These are phyloP conservation scores for Fomes fomentarius DNA, from an alignment of 1,284 basidiomycete species.

Conservation along the genomic window DNA sequence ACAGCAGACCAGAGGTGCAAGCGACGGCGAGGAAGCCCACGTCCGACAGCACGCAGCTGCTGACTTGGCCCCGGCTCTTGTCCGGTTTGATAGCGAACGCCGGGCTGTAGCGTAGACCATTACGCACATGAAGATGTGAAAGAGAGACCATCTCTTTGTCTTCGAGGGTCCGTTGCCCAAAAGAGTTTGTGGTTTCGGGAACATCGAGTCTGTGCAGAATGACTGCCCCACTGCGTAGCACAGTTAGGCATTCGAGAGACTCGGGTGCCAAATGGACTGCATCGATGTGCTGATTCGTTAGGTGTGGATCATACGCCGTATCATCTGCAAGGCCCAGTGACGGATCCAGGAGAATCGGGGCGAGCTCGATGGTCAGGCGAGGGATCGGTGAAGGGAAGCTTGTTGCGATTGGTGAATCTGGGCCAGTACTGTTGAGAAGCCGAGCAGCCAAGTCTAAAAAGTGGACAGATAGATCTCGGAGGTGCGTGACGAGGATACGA, in stretches of 20 bases:
- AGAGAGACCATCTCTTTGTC: slow-evolving; percentile 54
- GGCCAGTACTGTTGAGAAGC: slow-evolving; percentile 52
- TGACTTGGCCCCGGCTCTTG: slow-evolving; percentile 45
- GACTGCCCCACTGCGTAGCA: slow-evolving; percentile 67
- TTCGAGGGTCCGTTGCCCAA: slow-evolving; percentile 29
- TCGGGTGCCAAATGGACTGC: slow-evolving; percentile 63
- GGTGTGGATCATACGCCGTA: slow-evolving; percentile 25
- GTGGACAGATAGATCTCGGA: slow-evolving; percentile 66
- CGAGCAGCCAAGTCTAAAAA: slow-evolving; percentile 75
- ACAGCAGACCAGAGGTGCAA: slow-evolving; percentile 60
- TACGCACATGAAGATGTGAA: slow-evolving; percentile 43
- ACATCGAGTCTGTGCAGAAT: slow-evolving; percentile 60
- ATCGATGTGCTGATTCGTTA: slow-evolving; percentile 44
- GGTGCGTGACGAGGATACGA: slow-evolving; percentile 69
- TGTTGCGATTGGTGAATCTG: slow-evolving; percentile 48
- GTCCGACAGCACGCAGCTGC: slow-evolving; percentile 66
- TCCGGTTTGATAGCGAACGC: slow-evolving; percentile 60
- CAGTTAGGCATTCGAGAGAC: slow-evolving; percentile 68
- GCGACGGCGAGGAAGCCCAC: slow-evolving; percentile 79
- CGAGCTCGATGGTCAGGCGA: slow-evolving; percentile 64
- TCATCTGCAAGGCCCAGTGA: slow-evolving; percentile 38
- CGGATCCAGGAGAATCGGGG: slow-evolving; percentile 51
- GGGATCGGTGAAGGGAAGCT: slow-evolving; percentile 65
- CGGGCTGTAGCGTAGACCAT: slow-evolving; percentile 57
- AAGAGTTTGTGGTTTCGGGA: slow-evolving; percentile 21